Evolutionary conservation across 129 eudicot species (phyloP).

Genomic region (Mikania micrantha): DNA sequence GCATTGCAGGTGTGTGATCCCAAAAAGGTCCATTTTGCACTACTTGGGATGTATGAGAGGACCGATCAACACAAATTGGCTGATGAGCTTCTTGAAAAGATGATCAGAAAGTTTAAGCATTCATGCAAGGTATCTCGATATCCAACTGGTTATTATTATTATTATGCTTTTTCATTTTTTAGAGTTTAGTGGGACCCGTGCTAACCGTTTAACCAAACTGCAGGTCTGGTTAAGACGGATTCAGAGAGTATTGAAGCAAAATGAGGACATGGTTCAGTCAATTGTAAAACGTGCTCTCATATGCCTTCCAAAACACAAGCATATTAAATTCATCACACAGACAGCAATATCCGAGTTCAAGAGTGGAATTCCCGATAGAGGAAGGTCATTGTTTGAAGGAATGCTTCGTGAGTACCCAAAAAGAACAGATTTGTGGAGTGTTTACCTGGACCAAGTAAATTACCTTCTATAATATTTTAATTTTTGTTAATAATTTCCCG

Average conservation of each 20-base stretch:
- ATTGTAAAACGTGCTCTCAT: constrained; percentile 66
- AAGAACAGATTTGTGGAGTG: constrained; percentile 90
- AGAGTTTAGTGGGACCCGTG: background rate
- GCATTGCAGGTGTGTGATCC: constrained; percentile 90
- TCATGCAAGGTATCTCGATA: constrained; percentile 62
- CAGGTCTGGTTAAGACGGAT: constrained; percentile 85
- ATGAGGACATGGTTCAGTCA: constrained; percentile 56
- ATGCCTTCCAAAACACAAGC: constrained; percentile 73
- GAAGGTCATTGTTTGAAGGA: constrained; percentile 77
- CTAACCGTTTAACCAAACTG: background rate
- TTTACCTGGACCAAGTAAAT: constrained; percentile 78
- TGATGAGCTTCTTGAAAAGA: constrained; percentile 67
- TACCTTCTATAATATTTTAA: background rate
- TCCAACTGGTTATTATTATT: background rate
- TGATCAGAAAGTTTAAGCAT: constrained; percentile 73
- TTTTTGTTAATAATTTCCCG: background rate
- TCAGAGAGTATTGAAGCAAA: constrained; percentile 56
- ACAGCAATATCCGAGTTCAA: constrained; percentile 77
- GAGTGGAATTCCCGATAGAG: constrained; percentile 74
- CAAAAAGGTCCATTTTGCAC: constrained; percentile 73
- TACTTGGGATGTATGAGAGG: constrained; percentile 72
- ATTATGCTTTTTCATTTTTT: background rate
- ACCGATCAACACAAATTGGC: constrained; percentile 69
- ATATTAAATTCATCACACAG: constrained; percentile 67
- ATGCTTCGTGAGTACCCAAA: constrained; percentile 85